Evolutionary conservation across 2,329 filamentous ascomycete species (phyloP).

Genomic region (Trichoderma sp.): DNA sequence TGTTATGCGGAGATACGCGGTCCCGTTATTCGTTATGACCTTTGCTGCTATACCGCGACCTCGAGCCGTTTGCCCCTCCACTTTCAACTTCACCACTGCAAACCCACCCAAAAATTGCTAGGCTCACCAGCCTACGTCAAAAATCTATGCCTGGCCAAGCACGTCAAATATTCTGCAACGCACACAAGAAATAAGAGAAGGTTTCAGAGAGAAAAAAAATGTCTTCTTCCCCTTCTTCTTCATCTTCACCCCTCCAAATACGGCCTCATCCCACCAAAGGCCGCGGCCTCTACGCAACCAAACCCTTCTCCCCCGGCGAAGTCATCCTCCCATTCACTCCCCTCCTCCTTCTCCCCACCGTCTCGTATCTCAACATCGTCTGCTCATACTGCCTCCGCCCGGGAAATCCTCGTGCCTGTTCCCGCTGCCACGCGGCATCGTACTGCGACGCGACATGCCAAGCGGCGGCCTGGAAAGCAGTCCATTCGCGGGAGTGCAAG

Average conservation of each 20-base stretch:
- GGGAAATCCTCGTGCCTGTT: constrained; percentile 48
- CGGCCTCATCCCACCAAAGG: constrained; percentile 44
- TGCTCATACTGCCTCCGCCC: constrained; percentile 56
- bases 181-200: not conserved
- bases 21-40: not conserved
- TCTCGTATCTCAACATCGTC: constrained; percentile 45
- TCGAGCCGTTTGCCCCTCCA: constrained; percentile 16
- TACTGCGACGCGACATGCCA: constrained; percentile 63
- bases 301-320: constrained; percentile 49
- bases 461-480: constrained; percentile 54
- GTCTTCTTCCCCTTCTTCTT: constrained; percentile 1
- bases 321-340: constrained; percentile 51
- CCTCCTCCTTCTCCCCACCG: constrained; percentile 53
- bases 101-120: not conserved
- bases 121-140: not conserved
- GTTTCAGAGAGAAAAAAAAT: not conserved
- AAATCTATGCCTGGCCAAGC: not conserved
- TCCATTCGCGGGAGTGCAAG: constrained; percentile 61
- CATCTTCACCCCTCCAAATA: constrained; percentile 35
- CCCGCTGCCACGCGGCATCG: constrained; percentile 55
- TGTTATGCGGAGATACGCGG: not conserved
- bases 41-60: not conserved
- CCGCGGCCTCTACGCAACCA: constrained; percentile 52
- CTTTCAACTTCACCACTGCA: not conserved
- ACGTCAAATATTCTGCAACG: not conserved